Base-by-base conservation (phyloP, 2,329 filamentous ascomycete genomes). In the Fusarium hainanense region DNA sequence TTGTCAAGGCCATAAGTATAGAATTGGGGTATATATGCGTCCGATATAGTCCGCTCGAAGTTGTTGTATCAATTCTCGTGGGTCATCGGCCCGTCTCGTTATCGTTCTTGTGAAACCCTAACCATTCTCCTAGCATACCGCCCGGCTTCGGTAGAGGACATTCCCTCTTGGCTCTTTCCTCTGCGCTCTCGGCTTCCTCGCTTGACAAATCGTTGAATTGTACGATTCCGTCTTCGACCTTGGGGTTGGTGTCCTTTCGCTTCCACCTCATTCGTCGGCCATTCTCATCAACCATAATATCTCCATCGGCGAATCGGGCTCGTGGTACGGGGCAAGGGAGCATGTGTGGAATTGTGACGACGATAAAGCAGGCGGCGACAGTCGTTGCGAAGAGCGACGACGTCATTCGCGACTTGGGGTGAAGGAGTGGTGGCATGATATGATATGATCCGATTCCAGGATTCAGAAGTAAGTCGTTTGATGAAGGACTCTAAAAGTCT, bases 361-460 rank as follows among this genome's bases (percentile, higher is more conserved):
- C 94, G 69, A 97, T 87, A 80, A 99, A 97, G 73, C 92, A 96
- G 32, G 94, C 90, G 68, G 93, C 86, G 57, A 98, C 88, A 2
- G 95, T 98, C n/a, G 92, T 93, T 52, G 93, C 94, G 83, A 99
- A 99, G 65, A 99, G 90, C 47, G 94, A 96, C 59, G 92, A 94
- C 74, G 96, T 99, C 83, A 93, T 93, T 75, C 93, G 91, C 73
- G 95, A 98, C 80, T 94, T 91, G 34, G 96, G 96, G 80, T 99
- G 96, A 43, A 99, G 90, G 82, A 95, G 92, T 66, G 93, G 92
- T 76, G 93, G 90, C 92, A 96, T 96, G 78, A 77, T 82, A 96
- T 96, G 78, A 77, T 82, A 52, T 42, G 49, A 42, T 20, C 9
- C 57, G 49, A 28, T 27, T n/a, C 57, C 69, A 37, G 56, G 49